Evolutionary conservation across 306 rosid species (phyloP).

Genomic region (Vigna trinervia): DNA sequence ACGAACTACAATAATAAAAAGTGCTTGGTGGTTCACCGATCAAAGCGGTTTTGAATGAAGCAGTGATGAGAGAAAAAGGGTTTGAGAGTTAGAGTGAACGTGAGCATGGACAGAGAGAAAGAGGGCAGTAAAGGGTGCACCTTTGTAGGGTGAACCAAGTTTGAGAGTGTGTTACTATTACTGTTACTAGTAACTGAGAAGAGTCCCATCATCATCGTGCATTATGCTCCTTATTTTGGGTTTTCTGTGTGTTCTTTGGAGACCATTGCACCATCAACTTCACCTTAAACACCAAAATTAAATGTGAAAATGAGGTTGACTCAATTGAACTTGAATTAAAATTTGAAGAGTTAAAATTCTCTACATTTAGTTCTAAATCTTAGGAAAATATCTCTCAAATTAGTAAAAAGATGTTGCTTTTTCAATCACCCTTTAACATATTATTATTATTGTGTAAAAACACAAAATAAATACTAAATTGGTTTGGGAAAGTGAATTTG

Average conservation of each 20-base stretch:
- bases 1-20: not conserved
- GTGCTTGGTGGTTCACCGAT: constrained; percentile 3
- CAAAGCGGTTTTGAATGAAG: constrained; percentile 23
- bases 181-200: not conserved
- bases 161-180: not conserved
- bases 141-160: not conserved
- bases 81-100: not conserved
- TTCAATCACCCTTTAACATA: no score
- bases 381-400: not conserved
- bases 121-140: not conserved
- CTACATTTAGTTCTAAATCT: not conserved
- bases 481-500: no score
- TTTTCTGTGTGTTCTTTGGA: not conserved
- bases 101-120: not conserved
- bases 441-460: no score
- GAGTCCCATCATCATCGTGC: not conserved
- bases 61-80: not conserved
- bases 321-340: not conserved
- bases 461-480: no score
- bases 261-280: not conserved
- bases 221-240: not conserved
- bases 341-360: not conserved
- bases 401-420: not conserved
- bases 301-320: not conserved
- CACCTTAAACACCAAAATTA: not conserved